phyloP scores from a whole-genome alignment of 768 basidiomycete species.

The Termitomyces sp. region DNA sequence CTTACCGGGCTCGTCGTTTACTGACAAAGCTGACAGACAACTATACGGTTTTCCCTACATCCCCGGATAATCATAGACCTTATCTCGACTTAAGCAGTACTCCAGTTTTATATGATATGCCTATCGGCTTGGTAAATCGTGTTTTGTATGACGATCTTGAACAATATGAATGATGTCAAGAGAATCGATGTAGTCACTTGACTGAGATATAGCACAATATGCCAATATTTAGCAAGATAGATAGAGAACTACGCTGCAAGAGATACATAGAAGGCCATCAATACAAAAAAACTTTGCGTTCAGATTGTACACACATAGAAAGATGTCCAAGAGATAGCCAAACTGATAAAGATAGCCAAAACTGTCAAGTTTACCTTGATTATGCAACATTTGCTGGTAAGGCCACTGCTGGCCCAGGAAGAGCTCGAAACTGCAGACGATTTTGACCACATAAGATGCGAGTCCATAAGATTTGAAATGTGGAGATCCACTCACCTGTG shows the following conservation, averaged over 20 bases:
- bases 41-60: constrained; percentile 44
- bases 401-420: constrained; percentile 11
- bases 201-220: neutral
- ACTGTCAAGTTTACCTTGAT: neutral
- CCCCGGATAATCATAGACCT: constrained; percentile 28
- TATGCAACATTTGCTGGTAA: constrained; percentile 1
- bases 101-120: constrained; percentile 76
- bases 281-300: neutral
- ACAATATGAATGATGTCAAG: neutral
- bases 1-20: constrained; percentile 9
- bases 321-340: neutral
- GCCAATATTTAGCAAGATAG: neutral
- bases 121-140: constrained; percentile 75
- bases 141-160: constrained; percentile 43
- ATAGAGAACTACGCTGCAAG: neutral
- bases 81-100: constrained; percentile 45
- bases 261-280: neutral
- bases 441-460: neutral
- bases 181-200: neutral
- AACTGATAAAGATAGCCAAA: too few species aligned
- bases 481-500: constrained; percentile 19
- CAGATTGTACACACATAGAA: neutral
- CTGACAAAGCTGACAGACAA: constrained; percentile 37
- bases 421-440: constrained; percentile 7
- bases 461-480: neutral